Percentiles rank a stretch among this genome's conserved stretches.
Evolutionary conservation across 2,329 filamentous ascomycete species (phyloP).

Genomic region (Dactylellina parvicollis): DNA sequence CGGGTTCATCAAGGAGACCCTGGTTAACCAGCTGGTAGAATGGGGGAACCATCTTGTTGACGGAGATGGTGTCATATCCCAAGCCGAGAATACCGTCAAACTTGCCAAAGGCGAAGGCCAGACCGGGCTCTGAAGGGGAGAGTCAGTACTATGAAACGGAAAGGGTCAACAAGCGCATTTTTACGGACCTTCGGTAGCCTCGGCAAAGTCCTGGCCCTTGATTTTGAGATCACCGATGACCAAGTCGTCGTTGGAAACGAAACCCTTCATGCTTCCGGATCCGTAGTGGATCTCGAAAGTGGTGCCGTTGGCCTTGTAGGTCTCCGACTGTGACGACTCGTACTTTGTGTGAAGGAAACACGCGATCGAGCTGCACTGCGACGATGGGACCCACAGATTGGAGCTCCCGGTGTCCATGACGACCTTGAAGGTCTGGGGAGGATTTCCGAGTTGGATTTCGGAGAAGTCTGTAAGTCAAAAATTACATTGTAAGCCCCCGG

Average conservation of each 20-base stretch:
- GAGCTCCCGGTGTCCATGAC: slow-evolving; percentile 98
- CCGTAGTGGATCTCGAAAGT: slow-evolving; percentile 94
- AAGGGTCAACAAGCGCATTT: not conserved
- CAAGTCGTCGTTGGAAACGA: slow-evolving; percentile 87
- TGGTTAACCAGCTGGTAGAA: slow-evolving; percentile 97
- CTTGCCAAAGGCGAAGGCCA: slow-evolving; percentile 96
- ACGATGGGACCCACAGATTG: slow-evolving; percentile 97
- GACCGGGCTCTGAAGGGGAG: slow-evolving; percentile 79
- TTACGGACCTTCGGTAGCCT: slow-evolving; percentile 72
- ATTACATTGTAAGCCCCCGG: slow-evolving; percentile 13
- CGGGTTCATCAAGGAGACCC: slow-evolving; percentile 85
- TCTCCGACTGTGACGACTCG: slow-evolving; percentile 86
- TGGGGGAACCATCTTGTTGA: slow-evolving; percentile 91
- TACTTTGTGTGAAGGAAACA: slow-evolving; percentile 98
- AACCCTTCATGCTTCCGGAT: slow-evolving; percentile 91
- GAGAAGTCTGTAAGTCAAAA: slow-evolving; percentile 82
- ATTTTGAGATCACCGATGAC: slow-evolving; percentile 88
- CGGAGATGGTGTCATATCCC: slow-evolving; percentile 94
- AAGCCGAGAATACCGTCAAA: slow-evolving; percentile 97
- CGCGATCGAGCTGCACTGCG: slow-evolving; percentile 90
- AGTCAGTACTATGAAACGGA: not conserved
- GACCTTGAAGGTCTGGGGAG: slow-evolving; percentile 96
- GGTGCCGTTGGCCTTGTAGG: slow-evolving; percentile 92
- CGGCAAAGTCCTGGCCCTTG: slow-evolving; percentile 91
- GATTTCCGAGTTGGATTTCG: slow-evolving; percentile 90